A percentile compares a stretch with the other conserved stretches of the same genome.
Evolutionary conservation across 495 filamentous ascomycete genomes (phyloP).

Genomic region (Amphirosellinia nigrospora): DNA sequence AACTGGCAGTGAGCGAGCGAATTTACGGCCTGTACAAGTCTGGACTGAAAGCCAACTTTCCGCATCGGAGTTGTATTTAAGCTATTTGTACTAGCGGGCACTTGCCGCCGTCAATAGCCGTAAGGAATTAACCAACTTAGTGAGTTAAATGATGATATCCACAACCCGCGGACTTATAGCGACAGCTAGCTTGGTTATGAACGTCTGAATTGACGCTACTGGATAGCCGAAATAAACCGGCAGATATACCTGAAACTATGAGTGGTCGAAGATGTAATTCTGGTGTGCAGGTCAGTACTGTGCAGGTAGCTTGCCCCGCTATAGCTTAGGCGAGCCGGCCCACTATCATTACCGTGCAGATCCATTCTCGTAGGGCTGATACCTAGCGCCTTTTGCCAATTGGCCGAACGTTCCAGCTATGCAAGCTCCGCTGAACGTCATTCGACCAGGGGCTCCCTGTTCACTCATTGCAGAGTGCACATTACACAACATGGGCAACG

Average conservation of each 20-base stretch:
- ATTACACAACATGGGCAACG: background rate
- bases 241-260: too few species aligned
- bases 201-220: background rate
- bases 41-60: background rate
- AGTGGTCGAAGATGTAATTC: too few species aligned
- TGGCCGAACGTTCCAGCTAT: background rate
- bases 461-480: background rate
- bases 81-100: too few species aligned
- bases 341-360: too few species aligned
- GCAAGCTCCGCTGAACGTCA: background rate
- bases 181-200: background rate
- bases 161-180: too few species aligned
- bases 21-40: background rate
- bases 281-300: too few species aligned
- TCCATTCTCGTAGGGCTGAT: conserved; percentile 3
- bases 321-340: background rate
- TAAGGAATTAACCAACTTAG: background rate
- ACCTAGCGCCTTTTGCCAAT: background rate
- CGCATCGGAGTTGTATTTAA: too few species aligned
- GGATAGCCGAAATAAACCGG: background rate
- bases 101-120: background rate
- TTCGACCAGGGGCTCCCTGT: background rate
- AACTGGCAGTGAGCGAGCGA: background rate
- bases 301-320: too few species aligned
- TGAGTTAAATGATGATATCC: background rate